Base-by-base conservation (phyloP, 2,329 filamentous ascomycete species). In the Cercospora canescens region DNA sequence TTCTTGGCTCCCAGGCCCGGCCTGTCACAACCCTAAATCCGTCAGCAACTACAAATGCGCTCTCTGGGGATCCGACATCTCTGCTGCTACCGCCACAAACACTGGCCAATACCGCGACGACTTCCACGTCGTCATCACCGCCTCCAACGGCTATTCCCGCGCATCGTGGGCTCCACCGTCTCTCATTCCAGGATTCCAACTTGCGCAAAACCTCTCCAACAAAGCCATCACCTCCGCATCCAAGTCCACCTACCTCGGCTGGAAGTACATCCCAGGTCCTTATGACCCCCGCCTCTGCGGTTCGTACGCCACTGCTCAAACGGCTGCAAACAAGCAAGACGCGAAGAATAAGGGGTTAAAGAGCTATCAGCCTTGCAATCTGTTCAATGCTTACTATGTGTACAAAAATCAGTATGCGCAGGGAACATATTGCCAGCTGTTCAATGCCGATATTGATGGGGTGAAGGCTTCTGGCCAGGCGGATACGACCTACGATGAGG, bases 1-100 rank as follows among this genome's bases (percentile, higher is more conserved):
- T 14, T 21, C 7, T 16, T 24, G 4, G 57, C 66, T 18, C 52
- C 71, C 77, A 58, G 77, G 78, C 8, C 56, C 64, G 48, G 55
- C 59, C 26, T 76, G 75, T 70, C 71, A 73, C 7, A 72, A 73
- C 66, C 74, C 73, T 21, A 57, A 70, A 16, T 72, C 71, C 24
- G 73, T 75, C 56, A 71, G 74, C 50, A 76, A 75, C 70, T 76
- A 71, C 72, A 76, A 76, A 67, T 77, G 75, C 66, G 72, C 74
- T 5, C 71, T 76, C 63, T 77, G 75, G 75, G 74, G 76, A 34
- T 76, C 76, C 54, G 69, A 67, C 41, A 71, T 78, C 65, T 68
- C 69, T 37, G 60, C 69, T 14, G 45, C 61, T 1, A 60, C 69
- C 12, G 74, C 73, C 9, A 74, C 70, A 64, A 75, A 75, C 68